Conservation (phyloP, 2,329 filamentous ascomycete species). For the Arthroderma uncinatum region DNA sequence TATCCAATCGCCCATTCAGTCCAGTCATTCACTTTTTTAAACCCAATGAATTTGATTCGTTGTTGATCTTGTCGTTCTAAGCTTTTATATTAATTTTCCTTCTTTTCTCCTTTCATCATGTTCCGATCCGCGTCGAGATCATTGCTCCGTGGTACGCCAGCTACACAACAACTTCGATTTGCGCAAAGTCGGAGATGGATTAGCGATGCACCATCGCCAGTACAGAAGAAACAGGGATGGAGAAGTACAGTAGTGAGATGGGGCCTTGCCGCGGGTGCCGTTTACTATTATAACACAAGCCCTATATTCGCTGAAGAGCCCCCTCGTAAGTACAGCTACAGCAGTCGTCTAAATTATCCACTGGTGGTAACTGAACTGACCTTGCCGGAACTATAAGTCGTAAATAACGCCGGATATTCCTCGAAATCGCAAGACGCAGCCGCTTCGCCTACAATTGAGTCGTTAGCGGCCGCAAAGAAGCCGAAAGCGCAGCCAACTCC, state of each 20-base stretch:
- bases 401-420: background rate
- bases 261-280: conserved; percentile 60
- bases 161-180: conserved; percentile 11
- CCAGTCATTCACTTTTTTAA: background rate
- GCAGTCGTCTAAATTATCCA: background rate
- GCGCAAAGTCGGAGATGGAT: conserved; percentile 37
- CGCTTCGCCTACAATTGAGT: conserved; percentile 10
- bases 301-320: conserved; percentile 76
- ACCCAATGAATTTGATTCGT: background rate
- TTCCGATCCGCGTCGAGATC: conserved; percentile 17
- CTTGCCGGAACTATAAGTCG: background rate
- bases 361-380: background rate
- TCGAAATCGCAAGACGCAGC: conserved; percentile 1
- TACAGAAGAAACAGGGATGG: conserved; percentile 62
- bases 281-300: conserved; percentile 94
- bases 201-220: conserved; percentile 44
- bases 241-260: conserved; percentile 64
- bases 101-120: conserved; percentile 13
- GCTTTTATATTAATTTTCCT: background rate
- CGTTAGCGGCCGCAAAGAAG: conserved; percentile 11
- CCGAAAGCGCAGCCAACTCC: conserved; percentile 13
- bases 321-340: conserved; percentile 47
- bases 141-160: conserved; percentile 11
- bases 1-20: background rate
- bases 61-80: background rate